Conservation (phyloP, 2,329 filamentous ascomycete genomes). For the Pseudogymnoascus sp. region DNA sequence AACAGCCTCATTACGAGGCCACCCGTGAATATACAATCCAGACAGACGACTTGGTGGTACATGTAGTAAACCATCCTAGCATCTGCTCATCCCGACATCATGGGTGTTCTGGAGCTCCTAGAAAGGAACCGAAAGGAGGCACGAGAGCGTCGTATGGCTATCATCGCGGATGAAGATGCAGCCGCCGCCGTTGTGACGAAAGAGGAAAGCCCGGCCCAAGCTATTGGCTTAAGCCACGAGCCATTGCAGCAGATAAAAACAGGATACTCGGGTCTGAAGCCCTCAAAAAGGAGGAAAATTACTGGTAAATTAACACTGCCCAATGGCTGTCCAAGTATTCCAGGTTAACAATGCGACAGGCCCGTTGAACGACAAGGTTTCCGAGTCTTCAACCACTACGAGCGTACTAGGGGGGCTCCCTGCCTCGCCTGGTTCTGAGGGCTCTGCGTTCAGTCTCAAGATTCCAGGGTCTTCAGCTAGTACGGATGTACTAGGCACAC, state of each 20-base stretch:
- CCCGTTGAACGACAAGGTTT: background rate
- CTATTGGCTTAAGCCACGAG: background rate
- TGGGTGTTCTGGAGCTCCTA: background rate
- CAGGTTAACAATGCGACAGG: background rate
- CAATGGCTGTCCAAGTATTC: background rate
- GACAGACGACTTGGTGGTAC: background rate
- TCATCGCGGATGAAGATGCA: background rate
- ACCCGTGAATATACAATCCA: background rate
- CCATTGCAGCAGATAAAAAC: background rate
- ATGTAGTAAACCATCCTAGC: background rate
- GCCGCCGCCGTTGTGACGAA: background rate
- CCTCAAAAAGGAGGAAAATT: background rate
- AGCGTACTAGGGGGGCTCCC: background rate
- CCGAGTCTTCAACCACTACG: background rate
- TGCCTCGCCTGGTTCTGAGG: background rate
- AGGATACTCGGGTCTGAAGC: background rate
- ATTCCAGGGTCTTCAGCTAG: background rate
- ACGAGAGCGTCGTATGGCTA: background rate
- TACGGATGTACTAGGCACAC: background rate
- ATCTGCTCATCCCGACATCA: background rate
- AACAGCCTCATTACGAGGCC: conserved; percentile 2
- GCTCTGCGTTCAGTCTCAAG: background rate
- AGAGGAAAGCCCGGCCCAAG: background rate
- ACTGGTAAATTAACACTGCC: background rate
- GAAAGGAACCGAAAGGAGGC: background rate